Conservation (phyloP, 2,329 filamentous ascomycete genomes). For the Xylogone sp. region DNA sequence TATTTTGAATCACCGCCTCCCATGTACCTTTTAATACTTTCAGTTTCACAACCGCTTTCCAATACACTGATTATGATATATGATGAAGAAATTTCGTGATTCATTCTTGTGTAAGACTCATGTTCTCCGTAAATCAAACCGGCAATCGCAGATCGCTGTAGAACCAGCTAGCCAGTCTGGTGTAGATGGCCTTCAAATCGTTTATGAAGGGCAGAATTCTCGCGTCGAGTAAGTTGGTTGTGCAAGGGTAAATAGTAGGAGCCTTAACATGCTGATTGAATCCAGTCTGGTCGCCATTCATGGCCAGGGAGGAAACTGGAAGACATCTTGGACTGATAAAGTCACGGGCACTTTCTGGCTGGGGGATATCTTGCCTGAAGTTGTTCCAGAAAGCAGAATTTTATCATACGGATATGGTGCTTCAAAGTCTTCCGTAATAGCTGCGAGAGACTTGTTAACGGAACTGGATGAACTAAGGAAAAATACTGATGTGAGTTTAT, state of each 20-base stretch:
- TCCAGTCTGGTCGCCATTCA: slow-evolving; percentile 5
- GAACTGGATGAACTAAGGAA: not conserved
- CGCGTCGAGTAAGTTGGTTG: not conserved
- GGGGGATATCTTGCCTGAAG: not conserved
- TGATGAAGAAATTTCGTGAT: not conserved
- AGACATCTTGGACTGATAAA: slow-evolving; percentile 2
- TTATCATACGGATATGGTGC: not conserved
- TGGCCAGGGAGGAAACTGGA: slow-evolving; percentile 4
- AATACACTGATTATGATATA: too few species aligned
- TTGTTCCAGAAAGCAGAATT: slow-evolving; percentile 1
- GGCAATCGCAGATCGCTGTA: not conserved
- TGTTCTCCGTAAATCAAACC: not conserved
- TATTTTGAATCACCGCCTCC: too few species aligned
- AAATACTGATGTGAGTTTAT: not conserved
- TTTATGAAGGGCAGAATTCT: not conserved
- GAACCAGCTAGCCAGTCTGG: not conserved
- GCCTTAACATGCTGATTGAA: not conserved
- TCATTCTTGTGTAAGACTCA: not conserved
- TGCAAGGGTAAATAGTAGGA: not conserved
- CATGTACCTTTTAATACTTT: too few species aligned
- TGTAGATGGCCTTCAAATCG: not conserved
- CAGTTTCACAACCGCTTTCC: too few species aligned
- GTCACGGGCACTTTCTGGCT: slow-evolving; percentile 3
- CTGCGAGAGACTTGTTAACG: not conserved
- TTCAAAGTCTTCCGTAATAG: not conserved